Evolutionary conservation across 768 basidiomycete species (phyloP).

Genomic region (Gloeopeniophorella convolvens): DNA sequence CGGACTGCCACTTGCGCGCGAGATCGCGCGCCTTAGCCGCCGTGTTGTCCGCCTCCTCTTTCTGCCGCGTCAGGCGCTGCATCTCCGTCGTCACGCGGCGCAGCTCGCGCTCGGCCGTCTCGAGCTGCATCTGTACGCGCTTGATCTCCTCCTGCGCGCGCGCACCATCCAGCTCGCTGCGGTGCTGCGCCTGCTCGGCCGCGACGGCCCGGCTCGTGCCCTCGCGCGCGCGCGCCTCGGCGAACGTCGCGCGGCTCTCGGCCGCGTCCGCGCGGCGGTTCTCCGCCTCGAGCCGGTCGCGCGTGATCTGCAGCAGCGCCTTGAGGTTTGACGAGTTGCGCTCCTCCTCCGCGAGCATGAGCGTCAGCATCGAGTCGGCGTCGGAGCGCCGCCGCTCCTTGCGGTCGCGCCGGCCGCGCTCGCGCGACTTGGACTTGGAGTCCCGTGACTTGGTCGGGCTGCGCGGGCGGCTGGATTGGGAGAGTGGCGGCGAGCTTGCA

Average conservation of each 20-base stretch:
- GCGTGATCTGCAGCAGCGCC: slow-evolving; percentile 18
- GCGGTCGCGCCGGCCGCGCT: slow-evolving; percentile 5
- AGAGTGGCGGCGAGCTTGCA: neutral
- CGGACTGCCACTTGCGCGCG: slow-evolving; percentile 17
- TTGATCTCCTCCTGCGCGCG: slow-evolving; percentile 21
- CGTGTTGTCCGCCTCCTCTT: slow-evolving; percentile 17
- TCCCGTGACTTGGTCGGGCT: slow-evolving; percentile 12
- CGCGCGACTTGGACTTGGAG: slow-evolving; percentile 15
- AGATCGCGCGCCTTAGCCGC: slow-evolving; percentile 21
- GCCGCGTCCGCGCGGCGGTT: slow-evolving; percentile 17
- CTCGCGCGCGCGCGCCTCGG: slow-evolving; percentile 17
- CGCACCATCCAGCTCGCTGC: slow-evolving; percentile 16
- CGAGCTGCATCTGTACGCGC: slow-evolving; percentile 20
- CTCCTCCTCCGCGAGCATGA: slow-evolving; percentile 22
- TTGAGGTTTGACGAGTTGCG: slow-evolving; percentile 21
- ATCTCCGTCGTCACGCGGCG: slow-evolving; percentile 15
- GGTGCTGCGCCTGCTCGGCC: slow-evolving; percentile 18
- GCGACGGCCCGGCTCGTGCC: neutral
- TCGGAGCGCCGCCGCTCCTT: slow-evolving; percentile 12
- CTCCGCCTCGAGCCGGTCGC: slow-evolving; percentile 18
- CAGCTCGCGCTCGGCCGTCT: slow-evolving; percentile 19
- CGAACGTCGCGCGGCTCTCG: slow-evolving; percentile 20
- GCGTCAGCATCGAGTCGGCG: slow-evolving; percentile 17
- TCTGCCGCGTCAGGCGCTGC: slow-evolving; percentile 17
- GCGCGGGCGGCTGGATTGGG: slow-evolving; percentile 1